Base-by-base conservation (phyloP, 1,139 yeast genomes). In the Candida smagusa region DNA sequence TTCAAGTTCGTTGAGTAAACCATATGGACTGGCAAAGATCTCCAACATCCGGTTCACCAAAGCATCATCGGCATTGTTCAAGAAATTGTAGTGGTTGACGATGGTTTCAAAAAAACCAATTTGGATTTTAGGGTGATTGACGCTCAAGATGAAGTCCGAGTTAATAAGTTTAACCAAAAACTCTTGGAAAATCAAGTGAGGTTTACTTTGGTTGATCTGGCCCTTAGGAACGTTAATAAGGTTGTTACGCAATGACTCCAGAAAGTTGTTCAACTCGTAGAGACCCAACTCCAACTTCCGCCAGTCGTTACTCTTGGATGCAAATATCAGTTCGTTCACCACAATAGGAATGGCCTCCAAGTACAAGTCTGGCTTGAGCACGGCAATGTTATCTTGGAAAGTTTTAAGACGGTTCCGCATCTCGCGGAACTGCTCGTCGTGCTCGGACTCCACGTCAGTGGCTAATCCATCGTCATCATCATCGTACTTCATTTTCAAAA, bases 351-450 rank as follows among this genome's bases (percentile, higher is more conserved):
- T 68, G 23, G 80, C 81, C 31, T 83, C 86, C 36, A 86, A 63
- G 53, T 83, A 89, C 34, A 92, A 65, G 9, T 79, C 79, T 35
- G 90, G 88, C 45, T 79, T 80, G 40, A 90, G 76, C 5, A 80
- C 66, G 3, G 95, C 94, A 44, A 92, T 81, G 11, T 85, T 78
- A 51, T 92, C 97, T 59, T 92, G 97, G 54, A 90, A 83, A 9
- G 76, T 72, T 52, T 83, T 84, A 44, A 94, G 70, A 53, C 78
- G 83, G 4, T 72, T 60, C 56, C 98, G 77, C 35, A 87, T 72
- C 45, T 90, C 97, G 44, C 68, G 70, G 51, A 92, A 92, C 54
- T 86, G 94, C 40, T 81, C 84, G 39, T 83, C 81, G 2, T 74
- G 70, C 29, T 80, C 85, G 26, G 71, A 77, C 42, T 80, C 82